Percentiles rank a stretch among this genome's conserved stretches.
Evolutionary conservation across 2,329 filamentous ascomycete genomes (phyloP).

Genomic region (Neonectria ditissima): DNA sequence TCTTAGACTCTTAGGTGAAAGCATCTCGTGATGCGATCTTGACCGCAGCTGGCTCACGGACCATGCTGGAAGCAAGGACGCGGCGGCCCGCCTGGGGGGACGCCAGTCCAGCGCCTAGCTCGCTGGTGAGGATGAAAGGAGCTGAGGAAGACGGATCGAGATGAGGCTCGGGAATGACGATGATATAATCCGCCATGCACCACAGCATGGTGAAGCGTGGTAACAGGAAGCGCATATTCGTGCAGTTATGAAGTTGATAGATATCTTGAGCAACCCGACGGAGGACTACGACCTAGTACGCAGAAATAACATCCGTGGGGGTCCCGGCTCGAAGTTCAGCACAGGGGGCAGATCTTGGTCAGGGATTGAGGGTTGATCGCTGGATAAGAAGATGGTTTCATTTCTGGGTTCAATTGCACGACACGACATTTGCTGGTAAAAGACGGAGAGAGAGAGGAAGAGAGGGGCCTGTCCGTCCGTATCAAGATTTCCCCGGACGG

Average conservation of each 20-base stretch:
- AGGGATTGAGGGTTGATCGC: slow-evolving; percentile 6
- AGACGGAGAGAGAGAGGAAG: neutral
- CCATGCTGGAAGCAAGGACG: neutral
- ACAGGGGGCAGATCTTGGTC: slow-evolving; percentile 6
- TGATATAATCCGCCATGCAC: neutral
- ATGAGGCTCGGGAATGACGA: neutral
- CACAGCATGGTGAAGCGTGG: neutral
- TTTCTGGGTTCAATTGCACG: slow-evolving; percentile 5
- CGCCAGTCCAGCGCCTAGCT: neutral
- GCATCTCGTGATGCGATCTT: slow-evolving; percentile 44
- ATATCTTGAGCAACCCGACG: neutral
- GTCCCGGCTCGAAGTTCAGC: slow-evolving; percentile 6
- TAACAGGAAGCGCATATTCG: neutral
- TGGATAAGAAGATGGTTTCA: slow-evolving; percentile 7
- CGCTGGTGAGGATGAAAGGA: neutral
- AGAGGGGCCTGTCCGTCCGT: neutral
- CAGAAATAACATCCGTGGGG: slow-evolving; percentile 4
- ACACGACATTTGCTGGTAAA: neutral
- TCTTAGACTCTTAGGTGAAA: slow-evolving; percentile 42
- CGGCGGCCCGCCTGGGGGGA: slow-evolving; percentile 3
- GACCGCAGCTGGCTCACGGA: slow-evolving; percentile 10
- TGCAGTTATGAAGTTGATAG: neutral
- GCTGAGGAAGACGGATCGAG: neutral
- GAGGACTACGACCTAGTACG: too few species aligned
- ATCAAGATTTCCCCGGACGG: slow-evolving; percentile 6